phyloP scores from a whole-genome alignment of 1,139 yeast species.

The Yamadazyma dendronema region DNA sequence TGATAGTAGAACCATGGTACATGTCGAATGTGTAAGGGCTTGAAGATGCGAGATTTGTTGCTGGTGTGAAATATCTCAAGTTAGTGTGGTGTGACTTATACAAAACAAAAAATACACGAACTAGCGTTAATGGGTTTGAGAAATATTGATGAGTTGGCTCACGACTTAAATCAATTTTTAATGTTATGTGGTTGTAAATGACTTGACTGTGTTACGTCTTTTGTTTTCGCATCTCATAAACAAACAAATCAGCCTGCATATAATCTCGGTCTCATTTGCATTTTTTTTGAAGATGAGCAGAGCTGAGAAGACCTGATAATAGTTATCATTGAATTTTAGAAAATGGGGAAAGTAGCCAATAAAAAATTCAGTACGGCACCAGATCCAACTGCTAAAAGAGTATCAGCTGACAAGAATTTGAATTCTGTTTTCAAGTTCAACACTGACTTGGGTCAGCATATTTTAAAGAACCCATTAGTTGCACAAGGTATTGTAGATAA shows the following conservation, averaged over 20 bases:
- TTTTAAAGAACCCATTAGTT: conserved; percentile 89
- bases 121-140: too few species aligned
- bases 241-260: background rate
- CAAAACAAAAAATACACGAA: too few species aligned
- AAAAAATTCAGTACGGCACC: conserved; percentile 48
- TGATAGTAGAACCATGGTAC: conserved; percentile 10
- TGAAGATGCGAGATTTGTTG: too few species aligned
- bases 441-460: conserved; percentile 96
- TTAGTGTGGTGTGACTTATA: too few species aligned
- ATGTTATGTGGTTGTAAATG: conserved; percentile 1
- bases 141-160: too few species aligned
- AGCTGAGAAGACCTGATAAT: background rate
- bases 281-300: conserved; percentile 4
- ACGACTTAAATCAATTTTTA: too few species aligned
- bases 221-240: conserved; percentile 6
- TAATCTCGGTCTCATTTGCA: background rate
- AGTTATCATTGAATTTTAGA: background rate
- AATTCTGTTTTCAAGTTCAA: conserved; percentile 93
- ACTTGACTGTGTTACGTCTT: background rate
- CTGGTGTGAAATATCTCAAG: too few species aligned
- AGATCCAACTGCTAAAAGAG: conserved; percentile 45
- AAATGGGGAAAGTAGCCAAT: conserved; percentile 56
- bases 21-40: too few species aligned
- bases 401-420: conserved; percentile 65
- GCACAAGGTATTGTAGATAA: conserved; percentile 98